Conservation (phyloP, 805 yeast genomes). For the Brettanomyces sp. region DNA sequence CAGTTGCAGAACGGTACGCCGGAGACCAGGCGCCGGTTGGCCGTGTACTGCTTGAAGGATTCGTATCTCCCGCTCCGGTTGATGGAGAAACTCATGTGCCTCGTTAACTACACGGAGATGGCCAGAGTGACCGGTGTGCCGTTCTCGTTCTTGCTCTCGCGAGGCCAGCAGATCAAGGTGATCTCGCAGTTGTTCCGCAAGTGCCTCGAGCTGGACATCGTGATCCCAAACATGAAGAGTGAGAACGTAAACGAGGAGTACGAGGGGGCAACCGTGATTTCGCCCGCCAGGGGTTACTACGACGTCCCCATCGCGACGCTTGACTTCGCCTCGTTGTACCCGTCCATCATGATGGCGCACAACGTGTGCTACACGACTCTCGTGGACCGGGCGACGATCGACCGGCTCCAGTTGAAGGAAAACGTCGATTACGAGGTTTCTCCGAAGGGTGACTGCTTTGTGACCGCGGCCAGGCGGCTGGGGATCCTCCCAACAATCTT, state of each 20-base stretch:
- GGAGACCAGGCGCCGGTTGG: conserved; percentile 89
- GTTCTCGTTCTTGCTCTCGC: conserved; percentile 71
- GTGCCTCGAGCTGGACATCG: conserved; percentile 76
- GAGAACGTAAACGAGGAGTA: conserved; percentile 85
- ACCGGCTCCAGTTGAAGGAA: conserved; percentile 50
- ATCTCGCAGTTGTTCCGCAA: conserved; percentile 91
- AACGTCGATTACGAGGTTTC: conserved; percentile 76
- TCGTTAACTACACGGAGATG: conserved; percentile 97
- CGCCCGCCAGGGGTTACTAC: conserved; percentile 91
- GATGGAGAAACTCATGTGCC: conserved; percentile 88
- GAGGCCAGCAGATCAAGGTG: conserved; percentile 98
- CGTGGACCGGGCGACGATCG: conserved; percentile 58
- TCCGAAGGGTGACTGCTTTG: conserved; percentile 90
- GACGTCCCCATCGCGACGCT: conserved; percentile 96
- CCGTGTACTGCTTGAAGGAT: conserved; percentile 95
- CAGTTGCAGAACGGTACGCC: conserved; percentile 86
- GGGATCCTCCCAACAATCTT: conserved; percentile 91
- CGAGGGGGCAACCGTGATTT: conserved; percentile 99
- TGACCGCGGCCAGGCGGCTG: conserved; percentile 54
- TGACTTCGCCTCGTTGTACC: conserved; percentile 95
- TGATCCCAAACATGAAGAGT: conserved; percentile 81
- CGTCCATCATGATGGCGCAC: conserved; percentile 99
- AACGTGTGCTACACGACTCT: conserved; percentile 92
- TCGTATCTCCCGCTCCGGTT: conserved; percentile 86
- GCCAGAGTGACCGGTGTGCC: conserved; percentile 99